These are phyloP conservation scores for Nicotiana noctiflora DNA, from an alignment of 257 asterid genomes.

Conservation along the genomic window DNA sequence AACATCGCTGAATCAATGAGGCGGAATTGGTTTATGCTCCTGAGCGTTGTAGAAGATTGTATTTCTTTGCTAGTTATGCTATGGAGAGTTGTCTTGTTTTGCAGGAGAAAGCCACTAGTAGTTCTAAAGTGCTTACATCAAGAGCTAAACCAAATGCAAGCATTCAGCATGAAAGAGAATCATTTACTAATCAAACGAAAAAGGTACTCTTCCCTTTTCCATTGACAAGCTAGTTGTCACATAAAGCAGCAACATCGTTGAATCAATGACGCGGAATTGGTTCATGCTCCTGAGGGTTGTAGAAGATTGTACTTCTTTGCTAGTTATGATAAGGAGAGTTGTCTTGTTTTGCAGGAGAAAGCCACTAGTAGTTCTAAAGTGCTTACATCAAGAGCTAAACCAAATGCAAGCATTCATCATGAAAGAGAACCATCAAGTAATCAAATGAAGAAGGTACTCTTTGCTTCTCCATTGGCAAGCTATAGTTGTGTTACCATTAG, in stretches of 20 bases:
- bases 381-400: conserved; percentile 22
- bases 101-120: conserved; percentile 42
- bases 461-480: neutral
- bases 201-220: conserved; percentile 31
- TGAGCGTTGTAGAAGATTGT: too few relatives aligned
- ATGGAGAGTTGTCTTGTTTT: conserved; percentile 1
- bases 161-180: conserved; percentile 19
- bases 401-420: conserved; percentile 25
- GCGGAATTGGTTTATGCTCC: neutral
- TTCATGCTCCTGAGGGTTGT: neutral
- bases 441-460: conserved; percentile 40
- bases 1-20: neutral
- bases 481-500: neutral
- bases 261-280: neutral
- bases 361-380: conserved; percentile 26
- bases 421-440: conserved; percentile 24
- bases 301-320: conserved; percentile 15
- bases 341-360: conserved; percentile 39
- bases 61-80: neutral
- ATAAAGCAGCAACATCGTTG: neutral
- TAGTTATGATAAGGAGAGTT: neutral
- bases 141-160: conserved; percentile 26
- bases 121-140: conserved; percentile 18
- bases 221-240: neutral
- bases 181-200: conserved; percentile 25